Percentiles rank a stretch among this genome's conserved stretches.
Conservation (phyloP, 352 stramenopile genomes). For the Phytophthora brassicae region DNA sequence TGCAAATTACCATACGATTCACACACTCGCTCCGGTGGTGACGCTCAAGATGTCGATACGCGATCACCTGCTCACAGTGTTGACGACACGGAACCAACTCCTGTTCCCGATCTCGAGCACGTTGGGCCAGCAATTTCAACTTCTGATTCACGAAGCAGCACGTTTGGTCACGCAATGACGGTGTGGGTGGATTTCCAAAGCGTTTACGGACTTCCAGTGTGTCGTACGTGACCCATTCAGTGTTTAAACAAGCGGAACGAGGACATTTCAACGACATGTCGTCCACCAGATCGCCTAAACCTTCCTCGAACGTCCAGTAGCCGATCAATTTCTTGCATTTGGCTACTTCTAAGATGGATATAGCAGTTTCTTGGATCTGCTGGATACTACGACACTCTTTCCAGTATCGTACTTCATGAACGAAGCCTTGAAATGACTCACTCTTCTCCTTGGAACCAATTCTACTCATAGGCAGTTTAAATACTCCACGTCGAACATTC, state of each 20-base stretch:
- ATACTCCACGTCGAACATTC: conserved; percentile 45
- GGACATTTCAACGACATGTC: conserved; percentile 62
- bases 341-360: conserved; percentile 44
- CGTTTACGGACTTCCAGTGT: conserved; percentile 40
- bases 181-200: conserved; percentile 59
- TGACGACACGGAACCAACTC: conserved; percentile 45
- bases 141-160: conserved; percentile 70
- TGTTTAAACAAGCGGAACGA: conserved; percentile 48
- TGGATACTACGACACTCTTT: conserved; percentile 36
- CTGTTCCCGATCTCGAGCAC: conserved; percentile 46
- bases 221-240: conserved; percentile 56
- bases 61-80: conserved; percentile 42
- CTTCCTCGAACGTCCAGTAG: conserved; percentile 85
- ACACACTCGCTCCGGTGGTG: conserved; percentile 54
- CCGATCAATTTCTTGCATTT: conserved; percentile 39
- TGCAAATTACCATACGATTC: conserved; percentile 58
- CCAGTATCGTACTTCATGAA: conserved; percentile 78
- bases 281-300: conserved; percentile 66
- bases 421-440: conserved; percentile 61
- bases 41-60: conserved; percentile 42
- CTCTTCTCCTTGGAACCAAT: conserved; percentile 43
- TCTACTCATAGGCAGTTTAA: conserved; percentile 52
- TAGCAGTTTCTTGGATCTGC: conserved; percentile 38
- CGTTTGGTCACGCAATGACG: conserved; percentile 63
- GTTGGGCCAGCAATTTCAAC: conserved; percentile 63